Conservation (phyloP, 129 eudicot species). For the Chrysanthemum lavandulifolium region DNA sequence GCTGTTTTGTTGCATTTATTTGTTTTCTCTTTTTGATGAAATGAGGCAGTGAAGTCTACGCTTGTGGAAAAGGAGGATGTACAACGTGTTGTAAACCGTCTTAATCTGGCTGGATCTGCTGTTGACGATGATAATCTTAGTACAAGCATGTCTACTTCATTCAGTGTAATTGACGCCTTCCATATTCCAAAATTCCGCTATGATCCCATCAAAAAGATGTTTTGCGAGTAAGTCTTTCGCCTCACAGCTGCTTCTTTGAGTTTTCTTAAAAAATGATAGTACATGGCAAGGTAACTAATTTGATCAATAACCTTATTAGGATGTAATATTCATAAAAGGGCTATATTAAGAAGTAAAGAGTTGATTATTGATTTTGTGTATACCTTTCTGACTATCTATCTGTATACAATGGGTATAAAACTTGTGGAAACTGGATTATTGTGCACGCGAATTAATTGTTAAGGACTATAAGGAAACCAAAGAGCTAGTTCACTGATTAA, state of each 20-base stretch:
- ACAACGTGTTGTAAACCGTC: constrained; percentile 44
- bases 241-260: background rate
- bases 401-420: too few species aligned
- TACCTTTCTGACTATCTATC: too few species aligned
- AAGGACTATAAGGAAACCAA: too few species aligned
- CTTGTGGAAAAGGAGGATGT: constrained; percentile 73
- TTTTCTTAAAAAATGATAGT: background rate
- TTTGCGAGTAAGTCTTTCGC: constrained; percentile 54
- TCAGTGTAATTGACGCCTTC: constrained; percentile 67
- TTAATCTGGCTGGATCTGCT: constrained; percentile 50
- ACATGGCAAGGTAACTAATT: too few species aligned
- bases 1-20: background rate
- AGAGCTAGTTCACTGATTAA: too few species aligned
- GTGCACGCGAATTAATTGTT: too few species aligned
- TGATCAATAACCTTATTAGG: too few species aligned
- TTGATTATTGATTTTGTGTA: too few species aligned
- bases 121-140: constrained; percentile 48
- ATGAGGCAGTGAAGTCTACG: constrained; percentile 77
- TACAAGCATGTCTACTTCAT: constrained; percentile 35
- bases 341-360: too few species aligned
- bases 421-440: too few species aligned
- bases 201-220: constrained; percentile 70
- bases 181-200: constrained; percentile 65
- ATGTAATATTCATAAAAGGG: too few species aligned
- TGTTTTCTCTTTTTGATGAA: background rate